Evolutionary conservation across 495 filamentous ascomycete genomes (phyloP).

Genomic region (Elaphomyces granulatus): DNA sequence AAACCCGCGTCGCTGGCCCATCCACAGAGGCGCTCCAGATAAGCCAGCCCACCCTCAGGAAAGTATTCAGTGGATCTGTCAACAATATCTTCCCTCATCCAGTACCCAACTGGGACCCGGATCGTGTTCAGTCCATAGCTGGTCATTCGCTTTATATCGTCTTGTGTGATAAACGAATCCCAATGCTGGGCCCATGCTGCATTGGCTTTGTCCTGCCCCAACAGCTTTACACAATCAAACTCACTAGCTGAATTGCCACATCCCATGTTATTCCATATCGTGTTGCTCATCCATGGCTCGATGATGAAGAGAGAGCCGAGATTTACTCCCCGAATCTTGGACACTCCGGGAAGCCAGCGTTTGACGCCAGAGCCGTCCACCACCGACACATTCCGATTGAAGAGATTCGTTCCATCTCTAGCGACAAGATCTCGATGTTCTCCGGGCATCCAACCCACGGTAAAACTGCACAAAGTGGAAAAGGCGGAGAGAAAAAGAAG

Average conservation of each 20-base stretch:
- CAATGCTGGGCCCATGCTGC: constrained; percentile 42
- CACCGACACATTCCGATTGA: constrained; percentile 7
- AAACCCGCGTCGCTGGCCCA: constrained; percentile 41
- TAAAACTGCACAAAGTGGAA: constrained; percentile 7
- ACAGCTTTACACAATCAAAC: constrained; percentile 39
- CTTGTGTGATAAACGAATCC: constrained; percentile 41
- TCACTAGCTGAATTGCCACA: constrained; percentile 37
- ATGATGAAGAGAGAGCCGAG: constrained; percentile 45
- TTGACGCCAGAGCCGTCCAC: no score
- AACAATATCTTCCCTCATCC: constrained; percentile 45
- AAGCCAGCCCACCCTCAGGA: constrained; percentile 38
- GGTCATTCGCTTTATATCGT: constrained; percentile 39
- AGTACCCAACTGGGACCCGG: constrained; percentile 49
- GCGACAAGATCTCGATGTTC: constrained; percentile 16
- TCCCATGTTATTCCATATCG: constrained; percentile 39
- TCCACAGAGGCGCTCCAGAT: constrained; percentile 38
- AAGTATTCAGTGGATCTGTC: constrained; percentile 39
- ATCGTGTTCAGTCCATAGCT: constrained; percentile 45
- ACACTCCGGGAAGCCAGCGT: constrained; percentile 6
- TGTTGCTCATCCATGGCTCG: constrained; percentile 43
- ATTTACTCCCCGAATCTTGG: constrained; percentile 48
- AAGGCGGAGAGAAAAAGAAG: constrained; percentile 3
- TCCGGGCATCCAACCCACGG: constrained; percentile 20
- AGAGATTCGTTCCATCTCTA: constrained; percentile 16
- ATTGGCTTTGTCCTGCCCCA: constrained; percentile 42